Conservation (phyloP, 305 asterid genomes). For the Fraxinus floribunda region DNA sequence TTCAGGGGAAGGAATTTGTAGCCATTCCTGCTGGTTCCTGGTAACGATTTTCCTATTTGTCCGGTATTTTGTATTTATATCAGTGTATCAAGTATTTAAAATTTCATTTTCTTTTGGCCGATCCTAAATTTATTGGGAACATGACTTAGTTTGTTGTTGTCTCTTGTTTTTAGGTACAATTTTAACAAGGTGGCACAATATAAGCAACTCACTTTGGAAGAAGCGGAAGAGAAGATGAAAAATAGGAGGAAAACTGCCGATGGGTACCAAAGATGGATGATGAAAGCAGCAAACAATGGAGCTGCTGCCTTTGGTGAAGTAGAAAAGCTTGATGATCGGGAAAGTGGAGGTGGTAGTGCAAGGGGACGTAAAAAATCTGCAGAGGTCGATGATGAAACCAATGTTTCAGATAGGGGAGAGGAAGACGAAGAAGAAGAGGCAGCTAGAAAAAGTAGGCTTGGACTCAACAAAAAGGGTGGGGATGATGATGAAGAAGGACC, state of each 20-base stretch:
- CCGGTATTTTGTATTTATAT: not conserved
- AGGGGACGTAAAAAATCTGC: slow-evolving; percentile 38
- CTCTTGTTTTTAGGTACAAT: slow-evolving; percentile 37
- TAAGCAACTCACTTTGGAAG: slow-evolving; percentile 56
- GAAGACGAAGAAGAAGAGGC: slow-evolving; percentile 57
- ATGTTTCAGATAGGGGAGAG: slow-evolving; percentile 49
- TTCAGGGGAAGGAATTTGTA: slow-evolving; percentile 47
- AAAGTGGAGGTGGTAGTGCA: slow-evolving; percentile 38
- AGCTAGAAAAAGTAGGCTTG: slow-evolving; percentile 41
- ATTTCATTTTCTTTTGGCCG: not conserved
- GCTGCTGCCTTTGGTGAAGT: slow-evolving; percentile 55
- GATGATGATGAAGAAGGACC: slow-evolving; percentile 63
- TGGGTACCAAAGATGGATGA: slow-evolving; percentile 58
- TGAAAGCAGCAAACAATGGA: slow-evolving; percentile 55
- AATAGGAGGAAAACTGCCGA: slow-evolving; percentile 53
- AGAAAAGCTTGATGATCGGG: slow-evolving; percentile 43
- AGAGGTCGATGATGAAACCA: slow-evolving; percentile 43
- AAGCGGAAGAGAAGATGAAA: slow-evolving; percentile 59
- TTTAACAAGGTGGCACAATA: slow-evolving; percentile 54
- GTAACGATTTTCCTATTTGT: slow-evolving; percentile 9
- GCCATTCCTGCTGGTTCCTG: slow-evolving; percentile 58
- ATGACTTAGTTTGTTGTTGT: not conserved
- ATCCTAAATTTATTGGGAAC: not conserved
- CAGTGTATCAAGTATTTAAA: not conserved
- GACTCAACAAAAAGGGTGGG: slow-evolving; percentile 34